These are phyloP conservation scores for Naegleria lovaniensis DNA, from an alignment of 208 protist genomes.

Conservation along the genomic window DNA sequence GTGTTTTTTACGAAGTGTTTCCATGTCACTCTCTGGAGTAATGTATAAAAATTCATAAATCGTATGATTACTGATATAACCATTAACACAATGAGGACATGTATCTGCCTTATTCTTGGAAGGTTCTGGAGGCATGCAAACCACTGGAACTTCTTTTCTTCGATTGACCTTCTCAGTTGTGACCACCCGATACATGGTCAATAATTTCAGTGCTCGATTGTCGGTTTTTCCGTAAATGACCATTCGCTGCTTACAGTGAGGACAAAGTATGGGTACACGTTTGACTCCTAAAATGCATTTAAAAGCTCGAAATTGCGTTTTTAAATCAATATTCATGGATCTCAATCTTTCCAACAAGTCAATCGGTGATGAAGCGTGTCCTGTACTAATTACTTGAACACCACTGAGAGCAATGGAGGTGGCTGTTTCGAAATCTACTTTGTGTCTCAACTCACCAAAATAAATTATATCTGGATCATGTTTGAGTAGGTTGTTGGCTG, in stretches of 20 bases:
- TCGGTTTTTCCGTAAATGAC: slow-evolving; percentile 17
- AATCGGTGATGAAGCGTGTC: slow-evolving; percentile 21
- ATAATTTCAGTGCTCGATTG: slow-evolving; percentile 17
- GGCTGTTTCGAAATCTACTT: slow-evolving; percentile 30
- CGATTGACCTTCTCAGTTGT: neutral
- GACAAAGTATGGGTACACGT: slow-evolving; percentile 22
- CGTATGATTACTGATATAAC: slow-evolving; percentile 26
- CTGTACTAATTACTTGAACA: slow-evolving; percentile 23
- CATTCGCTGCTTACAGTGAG: slow-evolving; percentile 25
- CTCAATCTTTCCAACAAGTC: slow-evolving; percentile 29
- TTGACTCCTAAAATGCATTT: slow-evolving; percentile 30
- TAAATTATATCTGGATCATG: slow-evolving; percentile 34
- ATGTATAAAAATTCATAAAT: slow-evolving; percentile 36
- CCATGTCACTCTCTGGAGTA: slow-evolving; percentile 24
- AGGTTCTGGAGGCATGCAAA: slow-evolving; percentile 25
- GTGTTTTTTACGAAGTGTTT: slow-evolving; percentile 16
- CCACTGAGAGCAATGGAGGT: slow-evolving; percentile 27
- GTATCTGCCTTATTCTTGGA: neutral
- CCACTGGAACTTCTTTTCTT: neutral
- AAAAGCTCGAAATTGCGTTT: slow-evolving; percentile 31
- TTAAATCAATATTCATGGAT: slow-evolving; percentile 33
- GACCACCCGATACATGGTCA: slow-evolving; percentile 24
- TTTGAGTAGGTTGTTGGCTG: slow-evolving; percentile 17
- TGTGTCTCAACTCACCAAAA: slow-evolving; percentile 32
- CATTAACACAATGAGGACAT: slow-evolving; percentile 32